Evolutionary conservation across 2,329 filamentous ascomycete genomes (phyloP), one percentile per base, ranked within the genome.

Genomic region (Ascochyta viciae-villosae): DNA sequence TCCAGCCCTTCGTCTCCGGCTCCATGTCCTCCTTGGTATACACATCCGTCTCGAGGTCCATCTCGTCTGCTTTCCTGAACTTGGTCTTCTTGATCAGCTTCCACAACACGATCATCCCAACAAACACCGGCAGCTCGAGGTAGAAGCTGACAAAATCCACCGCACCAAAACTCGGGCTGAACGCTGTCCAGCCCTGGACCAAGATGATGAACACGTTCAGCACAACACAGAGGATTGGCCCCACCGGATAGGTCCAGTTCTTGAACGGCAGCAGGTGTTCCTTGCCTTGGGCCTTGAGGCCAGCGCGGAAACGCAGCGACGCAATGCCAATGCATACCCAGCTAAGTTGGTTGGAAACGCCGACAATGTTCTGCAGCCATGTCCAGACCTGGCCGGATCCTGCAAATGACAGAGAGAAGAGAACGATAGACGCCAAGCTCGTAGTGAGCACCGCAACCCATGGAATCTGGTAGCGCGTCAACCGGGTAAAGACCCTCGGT

Each of bases 351-450:
- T 80, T 82, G 0, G 79, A 81, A 0, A 81, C 78, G 46, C 81
- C 89, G 16, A 86, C 87, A 41, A 91, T 84, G 72, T 89, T 89
- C 64, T 86, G 82, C 67, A 91, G 87, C 86, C 88, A 91, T 87
- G 37, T 82, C 71, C 51, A 79, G 66, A 60, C 73, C 64, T 42
- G 76, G 68, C 57, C 73, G 62, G 63, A 73, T 73, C 52, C 76
- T 68, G 51, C 78, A 67, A 67, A 81, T 75, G 51, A 83, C 61
- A 66, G 81, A 77, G 24, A 78, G 73, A 58, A 83, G 66, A 29
- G 72, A 42, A 50, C 73, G 22, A 66, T 66, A 0, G 68, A 76
- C 44, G 81, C 77, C 15, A 79, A 26, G 16, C 65, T 67, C 4
- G 70, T 71, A 8, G 69, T 64, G 24, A 71, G 43, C 3, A 79